Evolutionary conservation across 2,329 filamentous ascomycete genomes (phyloP), one percentile per base, ranked within the genome.

Genomic region (Bipolaris zeicola): DNA sequence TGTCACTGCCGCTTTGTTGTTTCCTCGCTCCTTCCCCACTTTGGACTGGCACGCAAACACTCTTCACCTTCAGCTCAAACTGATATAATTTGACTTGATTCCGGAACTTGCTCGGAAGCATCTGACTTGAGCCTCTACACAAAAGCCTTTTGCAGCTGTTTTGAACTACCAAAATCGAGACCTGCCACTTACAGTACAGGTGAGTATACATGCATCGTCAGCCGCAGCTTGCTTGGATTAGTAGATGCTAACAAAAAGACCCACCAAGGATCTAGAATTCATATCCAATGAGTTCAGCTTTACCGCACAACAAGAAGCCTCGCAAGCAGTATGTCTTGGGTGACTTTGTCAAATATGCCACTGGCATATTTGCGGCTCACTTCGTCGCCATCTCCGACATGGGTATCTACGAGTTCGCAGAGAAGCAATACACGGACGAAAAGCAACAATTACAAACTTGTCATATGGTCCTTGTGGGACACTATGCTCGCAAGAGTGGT

Each of bases 391-490:
- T 39, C n/a, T n/a, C 42, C 6, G 16, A 52, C 10, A 18, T 13
- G 3, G 16, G 26, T 8, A 16, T 31, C 14, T 45, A 52, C 33
- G 8, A 28, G 6, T 37, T 28, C 10, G n/a, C 14, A 16, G 31
- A 36, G 13, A 52, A 44, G 39, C 10, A 11, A 5, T 44, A 38
- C 5, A 22, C 45, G 2, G 8, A 22, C 31, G n/a, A 38, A n/a
- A 22, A 36, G 6, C 14, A 11, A 34, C 33, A 24, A n/a, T 11
- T 3, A 6, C 4, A 34, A 2, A 13, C 18, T 3, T 24, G 39
- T 14, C 7, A 43, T 5, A 33, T 26, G 45, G 13, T 41, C 6
- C 3, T 36, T 0, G 45, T 63, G 3, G 60, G 55, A 8, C 49
- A 54, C 11, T 61, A 54, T 10, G 37, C 16, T 11, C 31, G 20